Conservation (phyloP, 2,329 filamentous ascomycete species). For the Colletotrichum melonis region DNA sequence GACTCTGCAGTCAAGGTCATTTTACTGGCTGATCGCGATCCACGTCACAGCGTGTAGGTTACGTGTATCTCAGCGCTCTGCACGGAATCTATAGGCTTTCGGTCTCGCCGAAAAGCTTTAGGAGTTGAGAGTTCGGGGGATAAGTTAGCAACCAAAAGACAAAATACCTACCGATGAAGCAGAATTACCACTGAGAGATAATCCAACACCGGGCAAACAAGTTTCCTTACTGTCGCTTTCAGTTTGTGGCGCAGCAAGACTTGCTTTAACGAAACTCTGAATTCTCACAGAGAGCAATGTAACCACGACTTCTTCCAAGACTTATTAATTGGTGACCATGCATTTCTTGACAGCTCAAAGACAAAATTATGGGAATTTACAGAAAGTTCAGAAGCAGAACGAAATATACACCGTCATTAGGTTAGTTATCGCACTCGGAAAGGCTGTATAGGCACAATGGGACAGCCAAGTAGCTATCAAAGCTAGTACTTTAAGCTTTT, state of each 20-base stretch:
- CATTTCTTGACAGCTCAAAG: background rate
- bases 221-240: background rate
- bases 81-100: background rate
- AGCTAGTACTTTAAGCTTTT: conserved; percentile 30
- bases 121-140: background rate
- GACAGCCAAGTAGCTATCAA: background rate
- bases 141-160: background rate
- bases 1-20: background rate
- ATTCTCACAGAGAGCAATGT: conserved; percentile 10
- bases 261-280: conserved; percentile 9
- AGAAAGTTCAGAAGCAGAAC: conserved; percentile 15
- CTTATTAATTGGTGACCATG: background rate
- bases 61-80: background rate
- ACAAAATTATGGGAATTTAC: conserved; percentile 15
- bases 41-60: background rate
- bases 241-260: conserved; percentile 17
- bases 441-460: background rate
- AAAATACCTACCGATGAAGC: background rate
- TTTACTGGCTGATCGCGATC: background rate
- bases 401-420: conserved; percentile 7
- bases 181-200: background rate
- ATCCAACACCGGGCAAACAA: background rate
- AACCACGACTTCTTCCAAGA: background rate
- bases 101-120: background rate
- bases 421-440: conserved; percentile 8